Evolutionary conservation across 139 green algal species (phyloP).

Genomic region (Chlorella sp.): DNA sequence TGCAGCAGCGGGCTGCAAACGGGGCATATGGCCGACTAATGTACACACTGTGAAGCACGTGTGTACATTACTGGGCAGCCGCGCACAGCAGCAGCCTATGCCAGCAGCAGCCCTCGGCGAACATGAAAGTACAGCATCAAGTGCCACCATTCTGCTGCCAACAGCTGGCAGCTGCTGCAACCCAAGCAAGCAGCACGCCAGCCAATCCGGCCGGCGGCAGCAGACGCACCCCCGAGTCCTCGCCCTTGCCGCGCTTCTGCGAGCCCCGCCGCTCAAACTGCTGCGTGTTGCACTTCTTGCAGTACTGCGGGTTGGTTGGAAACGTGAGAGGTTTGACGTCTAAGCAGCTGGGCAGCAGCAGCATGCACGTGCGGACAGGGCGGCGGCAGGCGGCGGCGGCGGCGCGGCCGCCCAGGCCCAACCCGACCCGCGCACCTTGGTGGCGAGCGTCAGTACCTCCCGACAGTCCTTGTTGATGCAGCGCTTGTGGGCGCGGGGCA

Average conservation of each 20-base stretch:
- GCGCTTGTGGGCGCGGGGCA: conserved; percentile 14
- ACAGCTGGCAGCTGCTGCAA: background rate
- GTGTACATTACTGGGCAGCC: too few relatives aligned
- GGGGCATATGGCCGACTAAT: too few relatives aligned
- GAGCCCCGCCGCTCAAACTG: conserved; percentile 12
- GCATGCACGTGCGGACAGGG: too few relatives aligned
- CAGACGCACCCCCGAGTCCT: background rate
- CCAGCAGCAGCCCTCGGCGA: background rate
- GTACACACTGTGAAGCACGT: too few relatives aligned
- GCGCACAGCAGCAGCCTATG: too few relatives aligned
- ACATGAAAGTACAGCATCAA: too few relatives aligned
- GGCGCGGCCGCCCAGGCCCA: background rate
- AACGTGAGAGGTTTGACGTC: too few relatives aligned
- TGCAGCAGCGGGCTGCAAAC: too few relatives aligned
- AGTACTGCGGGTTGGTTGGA: background rate
- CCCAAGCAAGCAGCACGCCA: too few relatives aligned
- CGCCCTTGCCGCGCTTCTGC: background rate
- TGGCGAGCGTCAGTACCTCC: conserved; percentile 3
- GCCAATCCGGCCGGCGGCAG: too few relatives aligned
- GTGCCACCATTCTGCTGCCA: too few relatives aligned
- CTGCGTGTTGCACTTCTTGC: conserved; percentile 30
- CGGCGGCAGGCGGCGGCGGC: background rate
- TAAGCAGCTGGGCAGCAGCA: too few relatives aligned
- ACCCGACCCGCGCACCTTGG: conserved; percentile 6
- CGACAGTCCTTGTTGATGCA: conserved; percentile 21